These are phyloP conservation scores for Casuarina equisetifolia DNA, from an alignment of 306 rosid species.

Conservation along the genomic window DNA sequence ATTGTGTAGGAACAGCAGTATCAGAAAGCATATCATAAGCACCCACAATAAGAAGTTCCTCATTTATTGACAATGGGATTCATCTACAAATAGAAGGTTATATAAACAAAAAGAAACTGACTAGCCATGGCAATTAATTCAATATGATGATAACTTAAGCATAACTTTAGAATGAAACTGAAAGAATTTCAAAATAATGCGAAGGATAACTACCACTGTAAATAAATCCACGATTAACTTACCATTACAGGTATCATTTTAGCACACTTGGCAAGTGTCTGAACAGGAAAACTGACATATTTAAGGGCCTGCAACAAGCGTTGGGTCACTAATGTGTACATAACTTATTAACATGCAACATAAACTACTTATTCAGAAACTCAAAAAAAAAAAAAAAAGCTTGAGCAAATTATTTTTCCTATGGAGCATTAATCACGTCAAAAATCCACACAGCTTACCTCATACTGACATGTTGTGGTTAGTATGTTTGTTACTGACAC, in stretches of 20 bases:
- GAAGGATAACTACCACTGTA: not conserved
- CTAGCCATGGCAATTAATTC: not conserved
- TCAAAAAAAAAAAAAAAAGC: not conserved
- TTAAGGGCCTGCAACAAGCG: constrained; percentile 81
- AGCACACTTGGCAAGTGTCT: constrained; percentile 95
- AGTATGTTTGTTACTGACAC: constrained; percentile 81
- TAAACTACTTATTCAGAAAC: not conserved
- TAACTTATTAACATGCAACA: constrained; percentile 11
- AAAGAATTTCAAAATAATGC: constrained; percentile 10
- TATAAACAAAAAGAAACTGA: not conserved
- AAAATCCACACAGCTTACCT: constrained; percentile 47
- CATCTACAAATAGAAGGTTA: not conserved
- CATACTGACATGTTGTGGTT: constrained; percentile 95
- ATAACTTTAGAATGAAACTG: not conserved
- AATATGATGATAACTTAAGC: not conserved
- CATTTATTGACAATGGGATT: not conserved
- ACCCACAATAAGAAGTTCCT: not conserved
- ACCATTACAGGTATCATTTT: constrained; percentile 99
- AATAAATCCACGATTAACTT: constrained; percentile 25
- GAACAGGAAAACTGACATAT: constrained; percentile 97
- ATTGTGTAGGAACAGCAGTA: not conserved
- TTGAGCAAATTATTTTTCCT: not conserved
- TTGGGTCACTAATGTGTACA: constrained; percentile 6
- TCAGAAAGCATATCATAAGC: constrained; percentile 3
- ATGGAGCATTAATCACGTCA: not conserved